Conservation (phyloP, 176 grass and related monocot genomes). For the Aegilops umbellulata region DNA sequence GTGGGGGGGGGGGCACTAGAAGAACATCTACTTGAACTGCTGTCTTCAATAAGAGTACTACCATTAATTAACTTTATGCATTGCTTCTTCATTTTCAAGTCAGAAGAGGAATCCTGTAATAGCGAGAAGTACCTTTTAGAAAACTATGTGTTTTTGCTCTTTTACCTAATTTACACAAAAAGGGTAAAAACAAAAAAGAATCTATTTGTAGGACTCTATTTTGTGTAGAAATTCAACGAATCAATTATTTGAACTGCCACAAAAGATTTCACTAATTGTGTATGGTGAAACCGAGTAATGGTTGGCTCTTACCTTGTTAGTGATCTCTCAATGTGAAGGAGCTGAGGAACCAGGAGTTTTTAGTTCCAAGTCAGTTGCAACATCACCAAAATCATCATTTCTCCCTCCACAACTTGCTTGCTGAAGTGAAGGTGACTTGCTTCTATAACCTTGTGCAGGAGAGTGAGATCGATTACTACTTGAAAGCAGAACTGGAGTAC, state of each 20-base stretch:
- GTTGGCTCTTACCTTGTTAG: constrained; percentile 44
- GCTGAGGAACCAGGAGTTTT: constrained; percentile 71
- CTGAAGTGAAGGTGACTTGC: constrained; percentile 44
- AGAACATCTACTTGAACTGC: constrained; percentile 65
- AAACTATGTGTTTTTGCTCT: constrained; percentile 17
- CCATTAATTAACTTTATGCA: constrained; percentile 31
- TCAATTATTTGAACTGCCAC: constrained; percentile 1
- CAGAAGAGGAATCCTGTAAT: constrained; percentile 57
- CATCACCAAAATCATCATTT: constrained; percentile 58
- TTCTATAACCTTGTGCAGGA: constrained; percentile 46
- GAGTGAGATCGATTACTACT: constrained; percentile 37
- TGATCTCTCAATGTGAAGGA: constrained; percentile 39
- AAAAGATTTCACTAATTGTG: neutral
- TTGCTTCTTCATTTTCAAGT: constrained; percentile 57
- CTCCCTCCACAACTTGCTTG: constrained; percentile 43
- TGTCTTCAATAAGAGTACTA: constrained; percentile 37
- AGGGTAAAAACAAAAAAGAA: neutral
- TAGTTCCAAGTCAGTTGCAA: constrained; percentile 88
- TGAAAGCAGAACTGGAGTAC: constrained; percentile 33
- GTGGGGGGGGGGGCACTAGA: constrained; percentile 16
- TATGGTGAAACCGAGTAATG: constrained; percentile 4
- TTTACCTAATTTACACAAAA: neutral
- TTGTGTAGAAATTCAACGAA: constrained; percentile 5
- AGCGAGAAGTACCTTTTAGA: constrained; percentile 6
- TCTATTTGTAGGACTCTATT: neutral